These are phyloP conservation scores for Spathaspora passalidarum DNA, from an alignment of 805 yeast species.

Conservation along the genomic window DNA sequence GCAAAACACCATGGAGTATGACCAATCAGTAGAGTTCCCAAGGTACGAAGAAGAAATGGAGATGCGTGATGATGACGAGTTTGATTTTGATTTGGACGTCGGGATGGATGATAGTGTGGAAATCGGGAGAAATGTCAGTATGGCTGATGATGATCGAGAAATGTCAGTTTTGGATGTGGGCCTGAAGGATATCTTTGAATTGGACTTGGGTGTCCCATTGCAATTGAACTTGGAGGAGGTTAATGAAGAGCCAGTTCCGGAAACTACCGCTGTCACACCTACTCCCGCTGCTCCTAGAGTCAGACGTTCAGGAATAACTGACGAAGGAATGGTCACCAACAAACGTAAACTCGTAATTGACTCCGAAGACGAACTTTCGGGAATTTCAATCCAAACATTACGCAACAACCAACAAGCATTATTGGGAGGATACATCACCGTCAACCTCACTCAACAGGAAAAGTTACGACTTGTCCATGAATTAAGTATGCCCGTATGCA, in stretches of 20 bases:
- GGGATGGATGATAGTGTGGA: conserved; percentile 47
- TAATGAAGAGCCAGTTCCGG: conserved; percentile 9
- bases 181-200: conserved; percentile 21
- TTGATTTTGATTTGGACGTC: conserved; percentile 43
- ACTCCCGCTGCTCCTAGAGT: conserved; percentile 21
- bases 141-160: conserved; percentile 20
- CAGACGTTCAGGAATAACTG: conserved; percentile 31
- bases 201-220: conserved; percentile 41
- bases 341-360: conserved; percentile 49
- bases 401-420: conserved; percentile 26
- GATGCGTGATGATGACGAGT: conserved; percentile 29
- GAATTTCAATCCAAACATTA: conserved; percentile 33
- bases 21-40: conserved; percentile 66
- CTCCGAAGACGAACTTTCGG: conserved; percentile 41
- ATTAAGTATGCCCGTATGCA: conserved; percentile 25
- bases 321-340: conserved; percentile 45
- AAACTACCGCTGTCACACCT: conserved; percentile 9
- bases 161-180: conserved; percentile 15
- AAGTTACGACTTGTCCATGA: conserved; percentile 34
- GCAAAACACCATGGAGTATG: conserved; percentile 26
- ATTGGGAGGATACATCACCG: conserved; percentile 22
- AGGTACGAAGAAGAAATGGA: conserved; percentile 29
- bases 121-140: conserved; percentile 45
- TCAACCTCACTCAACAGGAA: conserved; percentile 27
- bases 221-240: conserved; percentile 23